Percentiles rank a stretch among this genome's conserved stretches.
These are phyloP conservation scores for Rutidosis leptorrhynchoides DNA, from an alignment of 129 eudicot species.

Conservation along the genomic window DNA sequence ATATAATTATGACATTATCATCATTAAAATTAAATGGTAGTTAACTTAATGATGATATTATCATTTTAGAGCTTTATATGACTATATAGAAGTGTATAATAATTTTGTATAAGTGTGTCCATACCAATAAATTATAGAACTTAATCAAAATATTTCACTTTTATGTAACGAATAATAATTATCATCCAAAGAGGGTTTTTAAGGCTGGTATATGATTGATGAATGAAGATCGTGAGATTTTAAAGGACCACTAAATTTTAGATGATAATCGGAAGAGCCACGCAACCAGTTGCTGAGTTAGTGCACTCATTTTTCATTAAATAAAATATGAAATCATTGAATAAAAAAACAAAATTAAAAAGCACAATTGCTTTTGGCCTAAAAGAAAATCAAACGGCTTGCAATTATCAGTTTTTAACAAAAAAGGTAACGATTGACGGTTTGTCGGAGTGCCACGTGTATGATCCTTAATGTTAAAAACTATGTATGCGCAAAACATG, in stretches of 20 bases:
- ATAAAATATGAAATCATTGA: not conserved
- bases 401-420: constrained; percentile 4
- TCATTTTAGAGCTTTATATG: too few relatives aligned
- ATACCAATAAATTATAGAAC: too few relatives aligned
- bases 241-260: constrained; percentile 25
- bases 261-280: constrained; percentile 33
- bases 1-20: too few relatives aligned
- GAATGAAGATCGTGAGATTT: constrained; percentile 1
- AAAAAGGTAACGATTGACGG: constrained; percentile 13
- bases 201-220: constrained; percentile 10
- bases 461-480: constrained; percentile 9
- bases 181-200: not conserved
- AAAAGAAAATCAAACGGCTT: constrained; percentile 30
- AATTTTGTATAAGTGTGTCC: too few relatives aligned
- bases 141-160: not conserved
- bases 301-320: constrained; percentile 5
- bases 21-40: too few relatives aligned
- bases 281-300: constrained; percentile 21
- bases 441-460: constrained; percentile 17
- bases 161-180: not conserved
- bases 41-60: too few relatives aligned
- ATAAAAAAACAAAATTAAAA: not conserved
- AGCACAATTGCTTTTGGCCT: constrained; percentile 6
- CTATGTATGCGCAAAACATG: constrained; percentile 13
- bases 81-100: too few relatives aligned